Evolutionary conservation across 202 grass and related monocot species (phyloP).

Genomic region (Setaria viridis): DNA sequence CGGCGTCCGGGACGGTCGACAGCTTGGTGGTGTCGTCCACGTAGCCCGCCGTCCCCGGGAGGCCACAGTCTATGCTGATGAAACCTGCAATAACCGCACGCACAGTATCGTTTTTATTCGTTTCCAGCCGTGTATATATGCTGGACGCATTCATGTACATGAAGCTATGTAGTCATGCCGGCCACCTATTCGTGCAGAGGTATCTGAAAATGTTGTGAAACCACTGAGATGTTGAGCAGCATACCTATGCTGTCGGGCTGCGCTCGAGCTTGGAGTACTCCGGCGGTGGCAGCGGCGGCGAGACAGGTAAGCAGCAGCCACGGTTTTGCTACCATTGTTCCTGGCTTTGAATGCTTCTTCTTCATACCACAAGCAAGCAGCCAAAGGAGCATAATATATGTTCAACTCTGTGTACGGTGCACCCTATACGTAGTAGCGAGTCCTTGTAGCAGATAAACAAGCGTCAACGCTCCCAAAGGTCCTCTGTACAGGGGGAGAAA

Average conservation of each 20-base stretch:
- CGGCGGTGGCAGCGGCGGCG: not conserved
- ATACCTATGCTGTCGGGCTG: conserved; percentile 37
- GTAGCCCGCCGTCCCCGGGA: conserved; percentile 32
- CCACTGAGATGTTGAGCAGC: not conserved
- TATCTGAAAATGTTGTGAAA: not conserved
- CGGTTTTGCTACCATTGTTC: not conserved
- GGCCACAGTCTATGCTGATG: conserved; percentile 69
- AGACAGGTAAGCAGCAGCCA: conserved; percentile 23
- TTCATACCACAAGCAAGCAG: not conserved
- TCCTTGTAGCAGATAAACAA: not conserved
- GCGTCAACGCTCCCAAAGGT: too few relatives aligned
- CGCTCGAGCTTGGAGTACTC: not conserved
- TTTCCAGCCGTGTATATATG: too few relatives aligned
- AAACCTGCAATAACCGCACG: conserved; percentile 40
- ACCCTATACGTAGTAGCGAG: not conserved
- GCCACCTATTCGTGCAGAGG: not conserved
- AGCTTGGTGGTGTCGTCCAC: conserved; percentile 20
- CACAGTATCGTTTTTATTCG: too few relatives aligned
- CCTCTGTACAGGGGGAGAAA: too few relatives aligned
- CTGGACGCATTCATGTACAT: too few relatives aligned
- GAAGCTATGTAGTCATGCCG: too few relatives aligned
- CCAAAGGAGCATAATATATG: not conserved
- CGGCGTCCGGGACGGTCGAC: conserved; percentile 29
- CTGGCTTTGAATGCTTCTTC: not conserved
- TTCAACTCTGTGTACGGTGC: not conserved